phyloP scores from a whole-genome alignment of 2,329 filamentous ascomycete species.

The Hypomyces perniciosus region DNA sequence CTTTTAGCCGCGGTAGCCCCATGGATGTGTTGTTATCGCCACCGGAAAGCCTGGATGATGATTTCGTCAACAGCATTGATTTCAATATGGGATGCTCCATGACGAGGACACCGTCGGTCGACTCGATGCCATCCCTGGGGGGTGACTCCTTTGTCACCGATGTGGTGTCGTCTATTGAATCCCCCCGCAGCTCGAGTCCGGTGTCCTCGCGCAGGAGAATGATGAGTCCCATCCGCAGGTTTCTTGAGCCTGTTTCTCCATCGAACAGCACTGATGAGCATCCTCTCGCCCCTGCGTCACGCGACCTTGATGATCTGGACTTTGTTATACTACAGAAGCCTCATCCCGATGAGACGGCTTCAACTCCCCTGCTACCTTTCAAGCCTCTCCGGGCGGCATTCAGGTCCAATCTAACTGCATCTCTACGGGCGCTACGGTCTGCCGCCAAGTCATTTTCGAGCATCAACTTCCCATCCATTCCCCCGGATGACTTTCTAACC shows the following conservation, averaged over 20 bases:
- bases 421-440: conserved; percentile 56
- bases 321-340: conserved; percentile 2
- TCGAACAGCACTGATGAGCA: conserved; percentile 46
- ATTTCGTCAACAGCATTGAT: conserved; percentile 46
- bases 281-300: conserved; percentile 39
- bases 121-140: conserved; percentile 55
- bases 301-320: conserved; percentile 28
- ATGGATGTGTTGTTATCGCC: conserved; percentile 55
- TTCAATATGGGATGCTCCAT: conserved; percentile 38
- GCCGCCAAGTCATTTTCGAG: conserved; percentile 58
- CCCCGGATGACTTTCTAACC: conserved; percentile 61
- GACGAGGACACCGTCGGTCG: conserved; percentile 50
- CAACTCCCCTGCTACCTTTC: conserved; percentile 34
- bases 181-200: conserved; percentile 37
- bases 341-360: conserved; percentile 24
- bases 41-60: conserved; percentile 50
- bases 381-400: conserved; percentile 52
- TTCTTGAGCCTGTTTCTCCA: conserved; percentile 52
- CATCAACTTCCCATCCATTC: conserved; percentile 57
- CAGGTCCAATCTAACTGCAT: conserved; percentile 64
- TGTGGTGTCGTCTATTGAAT: conserved; percentile 42
- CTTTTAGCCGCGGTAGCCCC: conserved; percentile 44
- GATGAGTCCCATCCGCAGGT: conserved; percentile 39
- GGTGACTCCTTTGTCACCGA: conserved; percentile 47
- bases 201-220: conserved; percentile 24